Evolutionary conservation across 345 rosid genomes (phyloP), one percentile per base, ranked within the genome.

Genomic region (Zanthoxylum bungeanum): DNA sequence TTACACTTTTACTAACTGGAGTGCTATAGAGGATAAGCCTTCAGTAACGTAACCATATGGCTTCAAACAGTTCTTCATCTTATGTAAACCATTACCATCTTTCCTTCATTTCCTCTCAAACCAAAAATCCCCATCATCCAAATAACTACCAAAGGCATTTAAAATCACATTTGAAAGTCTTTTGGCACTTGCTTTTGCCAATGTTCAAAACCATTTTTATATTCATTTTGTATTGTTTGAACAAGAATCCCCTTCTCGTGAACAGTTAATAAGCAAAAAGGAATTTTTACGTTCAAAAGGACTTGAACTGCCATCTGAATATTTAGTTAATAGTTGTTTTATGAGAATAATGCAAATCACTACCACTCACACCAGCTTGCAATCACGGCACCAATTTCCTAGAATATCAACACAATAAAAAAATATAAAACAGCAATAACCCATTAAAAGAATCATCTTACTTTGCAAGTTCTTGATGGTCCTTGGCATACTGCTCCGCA

Each of bases 391-490:
- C 33, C 30, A 40, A 53, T 39, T 39, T 37, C 52, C 3, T 30
- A 4, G 39, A 24, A 56, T 56, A 52, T 36, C n/a, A 16, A 51
- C 22, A n/a, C 11, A n/a, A n/a, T n/a, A n/a, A 24, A 39, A 25
- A 68, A 40, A 56, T 7, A 53, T 6, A 24, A 39, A 37, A 55
- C 28, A 40, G 27, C 9, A 9, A 37, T 25, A 40, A 9, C 33
- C 7, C 17, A 50, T 9, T 3, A 64, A 2, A 49, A 46, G 8
- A 64, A 77, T 24, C 10, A 21, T 76, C 90, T 81, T 64, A 89
- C 97, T 86, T 91, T 17, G 96, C 92, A 55, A 88, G 87, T 64
- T 88, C 90, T 78, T 89, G 96, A 30, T 86, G 86, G 71, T 91
- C 92, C 36, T 77, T 73, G 55, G 89, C 98, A 68, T 88, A 93